phyloP scores from a whole-genome alignment of 768 basidiomycete species.

The Macrolepiota dolichaula region DNA sequence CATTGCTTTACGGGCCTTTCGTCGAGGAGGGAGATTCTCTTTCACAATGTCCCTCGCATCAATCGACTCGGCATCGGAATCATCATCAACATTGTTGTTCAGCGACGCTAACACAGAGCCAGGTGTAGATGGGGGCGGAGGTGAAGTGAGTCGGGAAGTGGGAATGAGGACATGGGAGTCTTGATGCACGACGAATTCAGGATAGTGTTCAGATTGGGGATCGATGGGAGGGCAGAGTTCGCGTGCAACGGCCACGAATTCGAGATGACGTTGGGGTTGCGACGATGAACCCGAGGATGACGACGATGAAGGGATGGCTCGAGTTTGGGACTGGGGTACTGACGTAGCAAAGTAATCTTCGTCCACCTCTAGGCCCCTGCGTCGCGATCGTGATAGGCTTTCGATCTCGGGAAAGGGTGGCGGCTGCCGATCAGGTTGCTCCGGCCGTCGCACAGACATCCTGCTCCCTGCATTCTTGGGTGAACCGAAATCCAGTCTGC shows the following conservation, averaged over 20 bases:
- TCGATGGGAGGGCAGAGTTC: conserved; percentile 40
- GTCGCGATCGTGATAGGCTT: background rate
- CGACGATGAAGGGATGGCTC: conserved; percentile 12
- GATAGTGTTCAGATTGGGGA: conserved; percentile 60
- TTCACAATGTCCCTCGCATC: conserved; percentile 41
- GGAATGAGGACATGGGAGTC: conserved; percentile 35
- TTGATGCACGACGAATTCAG: conserved; percentile 58
- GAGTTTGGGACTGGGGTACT: conserved; percentile 13
- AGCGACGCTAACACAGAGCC: background rate
- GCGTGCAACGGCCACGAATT: conserved; percentile 28
- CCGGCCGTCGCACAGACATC: conserved; percentile 18
- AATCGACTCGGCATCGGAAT: conserved; percentile 8
- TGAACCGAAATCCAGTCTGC: conserved; percentile 49
- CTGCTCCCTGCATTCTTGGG: conserved; percentile 22
- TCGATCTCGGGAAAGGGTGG: conserved; percentile 13
- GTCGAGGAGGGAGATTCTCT: conserved; percentile 54
- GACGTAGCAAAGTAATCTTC: background rate
- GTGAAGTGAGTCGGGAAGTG: background rate
- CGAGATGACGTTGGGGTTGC: conserved; percentile 13
- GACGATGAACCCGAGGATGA: conserved; percentile 15
- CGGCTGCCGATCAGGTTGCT: conserved; percentile 13
- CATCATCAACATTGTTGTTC: background rate
- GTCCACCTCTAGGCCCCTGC: background rate
- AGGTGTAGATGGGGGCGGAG: background rate
- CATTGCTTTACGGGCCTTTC: conserved; percentile 39